Base-by-base conservation (phyloP, 192 early-diverging fungal species). In the Gamsiella multidivaricata region DNA sequence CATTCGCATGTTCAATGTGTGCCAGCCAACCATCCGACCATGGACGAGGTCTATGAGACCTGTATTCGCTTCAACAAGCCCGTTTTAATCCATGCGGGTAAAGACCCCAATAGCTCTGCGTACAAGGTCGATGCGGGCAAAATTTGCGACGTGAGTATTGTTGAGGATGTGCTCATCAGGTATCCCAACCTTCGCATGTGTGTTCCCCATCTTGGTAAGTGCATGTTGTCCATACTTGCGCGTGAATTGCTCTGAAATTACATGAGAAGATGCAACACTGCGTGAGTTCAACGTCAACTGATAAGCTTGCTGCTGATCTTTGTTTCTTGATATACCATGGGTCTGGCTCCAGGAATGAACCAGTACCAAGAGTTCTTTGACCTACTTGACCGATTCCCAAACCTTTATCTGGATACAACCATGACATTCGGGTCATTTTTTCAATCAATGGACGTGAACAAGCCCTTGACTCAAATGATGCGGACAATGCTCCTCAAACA, bases 1-100 rank as follows among this genome's bases (percentile, higher is more conserved):
- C 81, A 82, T 28, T 79, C 81, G 14, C 81, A 82, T 54, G 81
- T 82, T 11, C 81, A 82, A 28, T 67, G 58, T 36, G 58, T 79
- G 8, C 50, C 68, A 0, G 74, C 79, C 5, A 82, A 82, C 23
- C 59, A 82, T 32, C 76, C 81, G 1, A 61, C 37, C 22, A 82
- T 82, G 81, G 79, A 80, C 25, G 66, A 69, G 15, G 66, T 82
- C 5, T 82, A 82, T 14, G 65, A 54, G 23, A 70, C 70, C 23
- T 80, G 75, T 36, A 43, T 76, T 8, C 58, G 42, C 2, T 74
- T 65, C 51, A 46, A 80, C 22, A 73, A 71, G 32, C 81, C 81
- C 0, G 60, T 68, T 9, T 49, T 79, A 11, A 71, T 80, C 26
- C 81, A 80, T 62, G 75, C 79, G 5, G 79, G 81, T 11, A 66